Evolutionary conservation across 148 eudicot species (phyloP), one percentile per base, ranked within the genome.

Genomic region (Camellia sinensis): DNA sequence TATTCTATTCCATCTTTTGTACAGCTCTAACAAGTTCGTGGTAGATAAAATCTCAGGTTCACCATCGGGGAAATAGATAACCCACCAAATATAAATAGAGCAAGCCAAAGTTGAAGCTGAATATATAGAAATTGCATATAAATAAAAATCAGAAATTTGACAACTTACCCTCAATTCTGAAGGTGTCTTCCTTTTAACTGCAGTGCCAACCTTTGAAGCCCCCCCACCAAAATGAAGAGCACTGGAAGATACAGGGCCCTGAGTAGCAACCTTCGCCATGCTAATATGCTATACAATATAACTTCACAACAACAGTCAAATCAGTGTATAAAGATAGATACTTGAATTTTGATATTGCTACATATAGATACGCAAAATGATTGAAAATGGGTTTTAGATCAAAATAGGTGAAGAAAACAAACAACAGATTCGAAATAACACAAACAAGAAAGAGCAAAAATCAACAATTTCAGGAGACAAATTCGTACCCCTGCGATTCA

Each of bases 191-290:
- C 98, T 86, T 84, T 93, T 95, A 80, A 84, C 67, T 37, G 85
- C 78, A 50, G 82, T 75, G 8, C 85, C 71, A 67, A 61, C 76
- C 88, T 84, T 90, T 61, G 84, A 80, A 60, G 79, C 69, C 61
- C 83, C 90, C 18, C 86, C 86, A 52, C 88, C 82, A 80, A 88
- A 86, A 68, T 77, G 85, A 61, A 84, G 78, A 64, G 87, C 70
- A 80, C 85, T 89, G 2, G 92, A 75, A 8, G 88, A 85, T 45
- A 88, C 45, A 48, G 86, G 77, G 50, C 87, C 87, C 8, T 89
- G 88, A 6, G 88, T 74, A 68, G 93, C 97, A 56, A 91, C 97
- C 79, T 90, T 87, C 3, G 97, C 92, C 98, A 95, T 93, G 57
- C 82, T 81, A 75, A 29, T 29, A 29, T 29, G 37, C 37, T 29